Percentiles rank a stretch among this genome's conserved stretches.
Conservation (phyloP, 2,329 filamentous ascomycete species). For the Arthrobotrys megalospora region DNA sequence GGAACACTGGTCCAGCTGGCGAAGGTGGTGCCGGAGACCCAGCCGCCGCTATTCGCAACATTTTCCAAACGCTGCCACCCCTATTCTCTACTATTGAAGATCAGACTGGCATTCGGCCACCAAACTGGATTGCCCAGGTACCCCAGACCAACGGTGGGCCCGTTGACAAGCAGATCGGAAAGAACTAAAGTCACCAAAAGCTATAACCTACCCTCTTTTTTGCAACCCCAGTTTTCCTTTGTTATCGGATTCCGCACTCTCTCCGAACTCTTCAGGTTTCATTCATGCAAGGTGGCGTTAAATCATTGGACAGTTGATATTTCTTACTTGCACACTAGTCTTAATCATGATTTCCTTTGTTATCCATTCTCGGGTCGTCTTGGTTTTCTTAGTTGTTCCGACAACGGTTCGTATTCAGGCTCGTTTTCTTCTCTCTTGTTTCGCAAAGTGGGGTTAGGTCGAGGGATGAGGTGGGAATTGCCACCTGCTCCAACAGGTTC, state of each 20-base stretch:
- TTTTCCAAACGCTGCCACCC: constrained; percentile 87
- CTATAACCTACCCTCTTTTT: constrained; percentile 3
- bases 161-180: constrained; percentile 29
- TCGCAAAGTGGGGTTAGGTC: constrained; percentile 21
- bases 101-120: constrained; percentile 86
- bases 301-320: constrained; percentile 20
- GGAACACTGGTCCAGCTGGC: constrained; percentile 80
- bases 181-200: constrained; percentile 7
- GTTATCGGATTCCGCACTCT: constrained; percentile 21
- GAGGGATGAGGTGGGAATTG: neutral
- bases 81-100: constrained; percentile 88
- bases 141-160: constrained; percentile 59
- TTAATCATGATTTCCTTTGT: constrained; percentile 48
- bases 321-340: constrained; percentile 26
- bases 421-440: constrained; percentile 27
- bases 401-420: constrained; percentile 5
- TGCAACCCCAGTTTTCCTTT: constrained; percentile 23
- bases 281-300: constrained; percentile 41
- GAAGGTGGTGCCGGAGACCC: constrained; percentile 71
- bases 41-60: constrained; percentile 79
- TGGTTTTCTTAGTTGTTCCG: constrained; percentile 1
- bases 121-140: constrained; percentile 74
- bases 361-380: neutral
- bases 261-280: constrained; percentile 16
- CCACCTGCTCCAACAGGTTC: constrained; percentile 30